Evolutionary conservation across 768 basidiomycete species (phyloP).

Genomic region (Boletus eberwhitei): DNA sequence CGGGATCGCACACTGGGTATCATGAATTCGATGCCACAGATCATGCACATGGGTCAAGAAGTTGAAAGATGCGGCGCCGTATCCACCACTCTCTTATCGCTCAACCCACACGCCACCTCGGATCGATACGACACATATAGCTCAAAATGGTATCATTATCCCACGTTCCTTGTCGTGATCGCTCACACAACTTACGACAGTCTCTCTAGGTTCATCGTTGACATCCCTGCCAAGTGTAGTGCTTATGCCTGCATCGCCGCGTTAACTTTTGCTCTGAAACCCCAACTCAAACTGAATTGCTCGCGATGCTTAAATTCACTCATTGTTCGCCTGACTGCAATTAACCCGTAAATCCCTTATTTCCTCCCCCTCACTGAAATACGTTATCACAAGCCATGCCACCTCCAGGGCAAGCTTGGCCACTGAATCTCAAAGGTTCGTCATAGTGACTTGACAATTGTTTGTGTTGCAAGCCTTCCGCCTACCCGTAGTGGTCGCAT

Average conservation of each 20-base stretch:
- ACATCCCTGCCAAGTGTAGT: too few species aligned
- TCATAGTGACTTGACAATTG: background rate
- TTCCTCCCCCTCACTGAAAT: background rate
- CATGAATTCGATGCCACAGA: slow-evolving; percentile 3
- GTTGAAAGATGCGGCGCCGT: background rate
- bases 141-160: background rate
- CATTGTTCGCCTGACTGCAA: background rate
- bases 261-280: too few species aligned
- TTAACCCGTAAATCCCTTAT: background rate
- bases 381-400: slow-evolving; percentile 7
- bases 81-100: slow-evolving; percentile 21
- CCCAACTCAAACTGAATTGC: too few species aligned
- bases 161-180: background rate
- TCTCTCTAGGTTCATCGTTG: too few species aligned
- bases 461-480: background rate
- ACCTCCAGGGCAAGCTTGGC: slow-evolving; percentile 14
- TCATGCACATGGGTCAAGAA: slow-evolving; percentile 17
- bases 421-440: slow-evolving; percentile 13
- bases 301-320: background rate
- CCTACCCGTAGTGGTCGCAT: slow-evolving; percentile 1
- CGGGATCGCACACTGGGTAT: slow-evolving; percentile 2
- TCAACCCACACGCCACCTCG: slow-evolving; percentile 10
- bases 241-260: too few species aligned
- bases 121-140: slow-evolving; percentile 23
- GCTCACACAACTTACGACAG: too few species aligned